phyloP scores from a whole-genome alignment of 2,329 filamentous ascomycete species.

The Pyrenochaeta sp. region DNA sequence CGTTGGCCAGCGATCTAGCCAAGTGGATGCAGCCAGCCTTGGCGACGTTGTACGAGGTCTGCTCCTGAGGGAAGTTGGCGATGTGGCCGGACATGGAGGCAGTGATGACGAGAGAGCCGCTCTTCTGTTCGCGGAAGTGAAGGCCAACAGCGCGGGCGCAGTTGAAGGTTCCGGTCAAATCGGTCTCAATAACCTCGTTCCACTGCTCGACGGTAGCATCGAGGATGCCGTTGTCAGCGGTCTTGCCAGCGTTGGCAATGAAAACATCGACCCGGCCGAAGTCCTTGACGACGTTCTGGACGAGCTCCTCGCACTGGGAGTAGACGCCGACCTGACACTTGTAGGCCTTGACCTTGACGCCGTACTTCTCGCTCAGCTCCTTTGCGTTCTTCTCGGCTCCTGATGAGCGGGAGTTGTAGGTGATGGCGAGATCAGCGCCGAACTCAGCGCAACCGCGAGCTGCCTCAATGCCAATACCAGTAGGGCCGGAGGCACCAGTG shows the following conservation, averaged over 20 bases:
- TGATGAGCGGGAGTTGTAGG: conserved; percentile 68
- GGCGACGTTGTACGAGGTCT: conserved; percentile 58
- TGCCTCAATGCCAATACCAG: conserved; percentile 73
- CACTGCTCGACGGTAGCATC: conserved; percentile 75
- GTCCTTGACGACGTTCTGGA: conserved; percentile 69
- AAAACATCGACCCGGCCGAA: conserved; percentile 75
- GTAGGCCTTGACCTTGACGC: conserved; percentile 73
- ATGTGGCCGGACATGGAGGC: conserved; percentile 81
- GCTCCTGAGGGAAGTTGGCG: conserved; percentile 82
- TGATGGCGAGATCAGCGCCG: conserved; percentile 71
- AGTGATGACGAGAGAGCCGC: conserved; percentile 71
- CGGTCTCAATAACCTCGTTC: conserved; percentile 82
- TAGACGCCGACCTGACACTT: conserved; percentile 69
- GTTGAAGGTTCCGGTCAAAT: conserved; percentile 87
- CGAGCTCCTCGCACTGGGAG: conserved; percentile 64
- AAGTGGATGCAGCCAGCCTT: conserved; percentile 74
- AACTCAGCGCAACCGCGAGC: conserved; percentile 71
- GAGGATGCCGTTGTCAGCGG: conserved; percentile 72
- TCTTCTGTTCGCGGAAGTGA: conserved; percentile 74
- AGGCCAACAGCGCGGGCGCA: conserved; percentile 88
- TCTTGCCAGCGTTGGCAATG: conserved; percentile 75
- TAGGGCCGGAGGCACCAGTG: conserved; percentile 66
- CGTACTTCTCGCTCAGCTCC: conserved; percentile 67
- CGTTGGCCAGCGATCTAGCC: conserved; percentile 70
- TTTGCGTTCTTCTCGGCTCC: conserved; percentile 73